Percentiles rank a stretch among this genome's conserved stretches.
These are phyloP conservation scores for Pichia occidentalis DNA, from an alignment of 805 yeast species.

Conservation along the genomic window DNA sequence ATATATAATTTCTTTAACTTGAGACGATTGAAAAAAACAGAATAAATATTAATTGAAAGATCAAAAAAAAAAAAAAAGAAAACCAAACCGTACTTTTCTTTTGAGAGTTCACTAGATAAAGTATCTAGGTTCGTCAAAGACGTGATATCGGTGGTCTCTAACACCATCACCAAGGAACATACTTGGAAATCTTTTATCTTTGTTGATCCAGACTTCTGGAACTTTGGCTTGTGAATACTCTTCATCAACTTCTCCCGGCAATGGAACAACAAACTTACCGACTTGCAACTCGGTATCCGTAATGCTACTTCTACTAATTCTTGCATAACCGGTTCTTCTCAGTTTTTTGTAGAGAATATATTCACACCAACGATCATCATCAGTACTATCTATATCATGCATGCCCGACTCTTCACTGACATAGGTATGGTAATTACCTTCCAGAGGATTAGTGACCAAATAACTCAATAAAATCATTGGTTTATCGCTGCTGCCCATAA, in stretches of 20 bases:
- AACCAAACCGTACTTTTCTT: background rate
- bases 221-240: conserved; percentile 37
- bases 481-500: conserved; percentile 75
- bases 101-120: conserved; percentile 31
- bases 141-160: conserved; percentile 90
- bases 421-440: conserved; percentile 89
- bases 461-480: conserved; percentile 89
- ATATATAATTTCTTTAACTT: no score
- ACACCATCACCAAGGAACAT: conserved; percentile 85
- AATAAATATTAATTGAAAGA: no score
- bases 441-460: conserved; percentile 77
- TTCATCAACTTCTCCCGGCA: conserved; percentile 20
- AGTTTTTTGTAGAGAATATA: conserved; percentile 84
- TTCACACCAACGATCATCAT: conserved; percentile 98
- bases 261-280: conserved; percentile 73
- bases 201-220: conserved; percentile 29
- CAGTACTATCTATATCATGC: conserved; percentile 89
- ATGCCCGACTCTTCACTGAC: conserved; percentile 79
- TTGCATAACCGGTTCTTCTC: conserved; percentile 86
- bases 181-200: conserved; percentile 65
- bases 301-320: conserved; percentile 86
- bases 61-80: conserved; percentile 4
- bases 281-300: conserved; percentile 97
- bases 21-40: no score
- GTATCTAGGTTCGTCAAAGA: conserved; percentile 89